phyloP scores from a whole-genome alignment of 2,329 filamentous ascomycete species.

The Geosmithia morbida region DNA sequence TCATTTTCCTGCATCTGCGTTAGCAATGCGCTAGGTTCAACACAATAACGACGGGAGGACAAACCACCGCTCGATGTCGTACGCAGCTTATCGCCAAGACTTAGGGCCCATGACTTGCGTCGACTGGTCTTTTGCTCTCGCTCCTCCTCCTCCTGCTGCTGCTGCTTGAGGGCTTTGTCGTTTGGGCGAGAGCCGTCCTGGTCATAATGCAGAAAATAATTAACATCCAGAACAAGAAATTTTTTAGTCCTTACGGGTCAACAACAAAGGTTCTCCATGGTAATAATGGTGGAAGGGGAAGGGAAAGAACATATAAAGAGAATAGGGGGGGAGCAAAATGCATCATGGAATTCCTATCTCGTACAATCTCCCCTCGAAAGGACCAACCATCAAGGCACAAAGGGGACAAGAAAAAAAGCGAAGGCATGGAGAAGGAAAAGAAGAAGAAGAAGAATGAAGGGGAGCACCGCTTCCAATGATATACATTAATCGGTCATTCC shows the following conservation, averaged over 20 bases:
- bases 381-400: conserved; percentile 2
- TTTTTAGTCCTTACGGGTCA: conserved; percentile 14
- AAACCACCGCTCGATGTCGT: not conserved
- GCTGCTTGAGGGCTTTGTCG: conserved; percentile 11
- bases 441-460: not conserved
- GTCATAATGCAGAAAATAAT: conserved; percentile 15
- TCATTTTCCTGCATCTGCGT: not conserved
- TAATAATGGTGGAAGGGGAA: not conserved
- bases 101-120: conserved; percentile 29
- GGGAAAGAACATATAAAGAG: not conserved
- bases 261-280: not conserved
- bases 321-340: conserved; percentile 8
- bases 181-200: conserved; percentile 19
- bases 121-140: conserved; percentile 18
- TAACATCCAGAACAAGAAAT: not conserved
- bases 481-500: not conserved
- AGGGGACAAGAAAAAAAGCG: not conserved
- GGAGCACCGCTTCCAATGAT: not conserved
- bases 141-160: not conserved
- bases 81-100: conserved; percentile 16
- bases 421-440: not conserved
- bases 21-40: not conserved
- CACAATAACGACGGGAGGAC: not conserved
- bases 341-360: conserved; percentile 27
- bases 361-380: conserved; percentile 10